Base-by-base conservation (phyloP, 2,329 filamentous ascomycete species). In the Ophiostoma sp. region DNA sequence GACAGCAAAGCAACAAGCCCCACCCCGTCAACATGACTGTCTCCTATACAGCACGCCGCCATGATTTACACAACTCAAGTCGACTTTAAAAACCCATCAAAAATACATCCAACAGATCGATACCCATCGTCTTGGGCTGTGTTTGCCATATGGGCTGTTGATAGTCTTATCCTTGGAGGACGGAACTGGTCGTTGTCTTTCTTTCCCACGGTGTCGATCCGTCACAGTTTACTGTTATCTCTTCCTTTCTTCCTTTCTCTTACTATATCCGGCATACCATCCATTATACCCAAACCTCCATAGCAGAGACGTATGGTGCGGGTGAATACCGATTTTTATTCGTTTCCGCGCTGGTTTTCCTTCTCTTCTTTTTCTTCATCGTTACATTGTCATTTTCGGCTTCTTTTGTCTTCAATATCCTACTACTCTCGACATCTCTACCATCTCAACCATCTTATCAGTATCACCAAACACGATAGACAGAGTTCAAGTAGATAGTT, bases 201-300 rank as follows among this genome's bases (percentile, higher is more conserved):
- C 10, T 23, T 23, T 4, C 11, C 27, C 23, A 62, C 27, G 27
- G 57, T 17, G 27, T 31, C 11, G 8, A 15, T 44, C 39, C 33
- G 17, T 67, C 20, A 57, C 67, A 13, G 67, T 52, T 48, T 35
- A 15, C 67, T 27, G 41, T 31, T 23, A 13, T 36, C 44, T 68
- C 8, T 36, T n/a, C 23, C 6, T 13, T 33, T 36, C 15, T 68
- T 68, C 44, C 1, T 71, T 69, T 67, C 36, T 67, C 39, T 23
- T 11, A 39, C 62, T 17, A 15, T 66, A 23, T 20, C 41, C 35
- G 54, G 41, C 39, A 54, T 57, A 27, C 62, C 35, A 36, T 35
- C 60, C 44, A 68, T 36, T 68, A 72, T 70, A 70, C 68, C 66
- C 66, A 67, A 72, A n/a, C 64, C 70, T 44, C 36, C 52, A 31